Base-by-base conservation (phyloP, 768 basidiomycete species). In the Termitomyces sp. region DNA sequence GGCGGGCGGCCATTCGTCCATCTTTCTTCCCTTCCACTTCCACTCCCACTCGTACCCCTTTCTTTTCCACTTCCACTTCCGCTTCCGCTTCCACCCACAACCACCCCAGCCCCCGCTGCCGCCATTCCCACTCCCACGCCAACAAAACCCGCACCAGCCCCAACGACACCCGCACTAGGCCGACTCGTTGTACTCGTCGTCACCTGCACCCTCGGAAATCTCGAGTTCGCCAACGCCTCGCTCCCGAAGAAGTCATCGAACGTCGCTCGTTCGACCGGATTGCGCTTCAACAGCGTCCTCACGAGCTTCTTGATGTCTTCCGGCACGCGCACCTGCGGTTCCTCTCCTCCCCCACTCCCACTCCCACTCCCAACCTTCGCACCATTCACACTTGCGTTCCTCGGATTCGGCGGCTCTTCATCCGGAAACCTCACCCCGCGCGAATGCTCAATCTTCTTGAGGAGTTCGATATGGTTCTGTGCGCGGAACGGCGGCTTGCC, bases 401-500 rank as follows among this genome's bases (percentile, higher is more conserved):
- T 24, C 42, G 71, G 52, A 4, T 3, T 7, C 7, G 7, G 30
- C 2, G 85, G 80, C 49, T 91, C 91, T 67, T 98, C 95, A 67
- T 98, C 96, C 0, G 96, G 96, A 62, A 98, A 99, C 71, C 87
- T 91, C 68, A 97, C 86, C 32, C 90, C 91, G 68, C 91, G 92
- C n/a, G 91, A 86, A 42, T 83, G 80, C 69, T 97, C 95, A 57
- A 98, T 98, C 82, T 84, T 91, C 78, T 91, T 91, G 44, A 97
- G 75, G 9, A 99, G 82, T 66, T 98, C 97, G 65, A 98, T 90
- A 70, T 98, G 96, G 68, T 98, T 99, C 71, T 87, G 85, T 0
- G 97, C 97, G 16, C 95, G 87, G 72, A 95, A 99, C 0, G 97
- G 97, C 2, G 97, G 91, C 65, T 86, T 87, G 3, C 95, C 97